Conservation (phyloP, 345 rosid species). For the Rhizophora apiculata region DNA sequence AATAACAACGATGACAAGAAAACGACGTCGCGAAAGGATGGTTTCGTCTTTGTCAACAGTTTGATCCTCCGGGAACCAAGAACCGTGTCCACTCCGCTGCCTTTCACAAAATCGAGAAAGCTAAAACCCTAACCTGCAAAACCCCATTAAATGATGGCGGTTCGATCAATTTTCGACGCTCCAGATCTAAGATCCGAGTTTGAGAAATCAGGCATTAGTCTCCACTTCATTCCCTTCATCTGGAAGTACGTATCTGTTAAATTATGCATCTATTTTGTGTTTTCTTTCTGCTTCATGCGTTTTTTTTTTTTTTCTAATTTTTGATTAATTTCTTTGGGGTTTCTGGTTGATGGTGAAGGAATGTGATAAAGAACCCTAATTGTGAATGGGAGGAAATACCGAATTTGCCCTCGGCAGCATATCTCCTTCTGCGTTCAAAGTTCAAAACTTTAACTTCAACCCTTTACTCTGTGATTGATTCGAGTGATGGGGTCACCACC, state of each 20-base stretch:
- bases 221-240: slow-evolving; percentile 51
- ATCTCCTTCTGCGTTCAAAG: slow-evolving; percentile 62
- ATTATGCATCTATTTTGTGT: background rate
- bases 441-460: slow-evolving; percentile 77
- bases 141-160: slow-evolving; percentile 8
- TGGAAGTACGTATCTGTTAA: slow-evolving; percentile 56
- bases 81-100: too few relatives aligned
- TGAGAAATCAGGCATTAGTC: slow-evolving; percentile 55
- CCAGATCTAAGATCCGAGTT: slow-evolving; percentile 55
- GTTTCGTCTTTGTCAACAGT: too few relatives aligned
- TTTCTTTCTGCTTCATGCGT: background rate
- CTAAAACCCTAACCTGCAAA: too few relatives aligned
- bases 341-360: slow-evolving; percentile 25
- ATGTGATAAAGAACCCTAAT: slow-evolving; percentile 68
- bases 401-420: slow-evolving; percentile 64
- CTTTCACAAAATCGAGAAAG: too few relatives aligned
- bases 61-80: too few relatives aligned
- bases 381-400: slow-evolving; percentile 76
- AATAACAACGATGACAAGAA: too few relatives aligned
- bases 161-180: slow-evolving; percentile 65
- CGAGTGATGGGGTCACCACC: slow-evolving; percentile 77
- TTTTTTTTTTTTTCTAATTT: background rate
- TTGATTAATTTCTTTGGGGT: background rate
- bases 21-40: too few relatives aligned
- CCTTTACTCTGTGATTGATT: slow-evolving; percentile 63